Base-by-base conservation (phyloP, 768 basidiomycete genomes). In the Macrolepiota dolichaula region DNA sequence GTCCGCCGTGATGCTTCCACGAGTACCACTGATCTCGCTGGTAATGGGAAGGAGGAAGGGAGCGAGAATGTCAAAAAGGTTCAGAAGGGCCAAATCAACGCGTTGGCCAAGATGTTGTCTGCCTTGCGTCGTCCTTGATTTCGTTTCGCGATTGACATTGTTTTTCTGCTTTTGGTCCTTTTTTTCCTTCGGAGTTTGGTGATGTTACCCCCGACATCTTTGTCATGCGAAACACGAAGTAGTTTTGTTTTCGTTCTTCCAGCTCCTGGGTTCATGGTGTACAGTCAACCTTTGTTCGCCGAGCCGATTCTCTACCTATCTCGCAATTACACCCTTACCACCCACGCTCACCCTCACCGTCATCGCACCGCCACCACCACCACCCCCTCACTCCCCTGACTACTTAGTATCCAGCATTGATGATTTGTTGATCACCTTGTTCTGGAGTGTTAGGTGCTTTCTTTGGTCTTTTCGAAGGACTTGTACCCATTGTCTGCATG, bases 71-170 rank as follows among this genome's bases (percentile, higher is more conserved):
- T 49, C 51, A 83, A 91, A 81, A 93, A 90, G 77, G 88, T 91
- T 69, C 88, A 92, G 78, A 94, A 88, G 74, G 91, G 89, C 51
- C 94, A 95, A 79, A 94, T 94, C 76, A 87, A 88, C 68, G 84
- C 91, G 44, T 79, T 96, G 67, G 93, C 93, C 61, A 95, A 95
- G 86, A 92, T 96, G 91, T 77, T 95, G 61, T 92, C 87, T 60
- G 89, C 89, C 55, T 73, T 92, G 74, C 81, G 89, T 69, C 87
- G 87, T 69, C 59, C 59, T 49, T 61, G 59, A 61, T 61, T 54
- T 55, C 38, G 22, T 60, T 53, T 53, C 59, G 22, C 51, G 24
- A 47, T 60, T 53, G 51, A 60, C 59, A 55, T 50, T 49, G 22
- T 61, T 54, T 35, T 27, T 54, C 42, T 35, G 46, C 57, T 42